Conservation (phyloP, 176 grass and related monocot genomes). For the Avena atlantica region DNA sequence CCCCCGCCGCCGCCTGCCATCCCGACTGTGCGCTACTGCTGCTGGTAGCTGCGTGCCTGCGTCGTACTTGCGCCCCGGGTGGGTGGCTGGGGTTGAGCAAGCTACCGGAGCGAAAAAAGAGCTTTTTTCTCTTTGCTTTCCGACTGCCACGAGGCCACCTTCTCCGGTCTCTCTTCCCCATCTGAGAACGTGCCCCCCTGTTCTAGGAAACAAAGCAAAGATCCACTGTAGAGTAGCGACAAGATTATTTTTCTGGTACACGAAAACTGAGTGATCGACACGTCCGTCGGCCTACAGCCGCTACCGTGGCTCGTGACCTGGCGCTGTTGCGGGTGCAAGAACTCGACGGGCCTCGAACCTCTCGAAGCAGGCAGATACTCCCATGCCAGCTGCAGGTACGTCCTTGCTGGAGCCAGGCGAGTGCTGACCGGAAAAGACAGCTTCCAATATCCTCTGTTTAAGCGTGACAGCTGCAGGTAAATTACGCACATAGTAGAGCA, state of each 20-base stretch:
- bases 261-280: neutral
- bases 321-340: neutral
- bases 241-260: too few species aligned
- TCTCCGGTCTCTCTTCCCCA: neutral
- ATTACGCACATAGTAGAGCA: neutral
- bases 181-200: neutral
- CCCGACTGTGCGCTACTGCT: neutral
- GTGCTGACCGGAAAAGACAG: neutral
- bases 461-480: neutral
- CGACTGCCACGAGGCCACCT: neutral
- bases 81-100: neutral
- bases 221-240: too few species aligned
- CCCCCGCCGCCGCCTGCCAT: neutral
- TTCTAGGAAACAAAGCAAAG: neutral
- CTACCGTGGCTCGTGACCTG: neutral
- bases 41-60: neutral
- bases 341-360: neutral
- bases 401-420: constrained; percentile 11
- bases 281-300: neutral
- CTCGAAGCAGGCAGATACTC: too few species aligned
- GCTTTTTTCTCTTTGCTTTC: neutral
- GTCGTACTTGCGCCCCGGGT: neutral
- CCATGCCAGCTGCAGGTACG: too few species aligned
- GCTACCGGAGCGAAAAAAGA: neutral
- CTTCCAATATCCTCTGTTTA: neutral